Evolutionary conservation across 129 eudicot genomes (phyloP).

Genomic region (Ambrosia artemisiifolia): DNA sequence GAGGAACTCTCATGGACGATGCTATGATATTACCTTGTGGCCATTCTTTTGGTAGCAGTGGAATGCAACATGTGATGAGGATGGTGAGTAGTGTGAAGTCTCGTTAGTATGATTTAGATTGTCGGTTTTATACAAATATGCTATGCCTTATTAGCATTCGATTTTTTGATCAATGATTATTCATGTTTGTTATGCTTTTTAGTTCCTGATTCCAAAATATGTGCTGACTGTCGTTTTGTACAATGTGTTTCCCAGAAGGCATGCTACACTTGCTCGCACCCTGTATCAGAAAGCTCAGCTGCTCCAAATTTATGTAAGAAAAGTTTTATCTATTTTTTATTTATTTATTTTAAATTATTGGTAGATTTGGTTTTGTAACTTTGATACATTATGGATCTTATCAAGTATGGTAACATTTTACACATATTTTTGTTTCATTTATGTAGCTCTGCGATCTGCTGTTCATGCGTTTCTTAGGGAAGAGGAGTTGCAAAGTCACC

Average conservation of each 20-base stretch:
- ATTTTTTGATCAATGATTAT: neutral
- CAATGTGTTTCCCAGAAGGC: conserved; percentile 56
- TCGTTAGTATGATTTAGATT: neutral
- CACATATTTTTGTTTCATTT: conserved; percentile 3
- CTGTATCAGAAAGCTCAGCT: conserved; percentile 62
- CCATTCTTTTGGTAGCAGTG: conserved; percentile 83
- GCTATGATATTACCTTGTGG: conserved; percentile 97
- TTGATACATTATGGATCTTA: neutral
- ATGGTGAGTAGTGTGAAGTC: conserved; percentile 48
- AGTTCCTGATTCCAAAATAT: neutral
- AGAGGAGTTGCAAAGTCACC: conserved; percentile 59
- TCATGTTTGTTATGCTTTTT: neutral
- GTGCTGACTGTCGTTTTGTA: neutral
- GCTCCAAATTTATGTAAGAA: conserved; percentile 83
- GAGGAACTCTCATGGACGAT: conserved; percentile 95
- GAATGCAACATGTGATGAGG: conserved; percentile 69
- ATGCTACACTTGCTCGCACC: conserved; percentile 82
- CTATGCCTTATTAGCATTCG: neutral
- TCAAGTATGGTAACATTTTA: neutral
- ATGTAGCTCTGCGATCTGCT: conserved; percentile 78
- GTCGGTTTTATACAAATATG: neutral
- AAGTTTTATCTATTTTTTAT: too few species aligned
- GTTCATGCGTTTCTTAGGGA: conserved; percentile 84
- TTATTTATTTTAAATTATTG: neutral
- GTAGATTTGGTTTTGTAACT: neutral